phyloP scores from a whole-genome alignment of 2,329 filamentous ascomycete genomes.

The Penicillium aurantiogriseum region DNA sequence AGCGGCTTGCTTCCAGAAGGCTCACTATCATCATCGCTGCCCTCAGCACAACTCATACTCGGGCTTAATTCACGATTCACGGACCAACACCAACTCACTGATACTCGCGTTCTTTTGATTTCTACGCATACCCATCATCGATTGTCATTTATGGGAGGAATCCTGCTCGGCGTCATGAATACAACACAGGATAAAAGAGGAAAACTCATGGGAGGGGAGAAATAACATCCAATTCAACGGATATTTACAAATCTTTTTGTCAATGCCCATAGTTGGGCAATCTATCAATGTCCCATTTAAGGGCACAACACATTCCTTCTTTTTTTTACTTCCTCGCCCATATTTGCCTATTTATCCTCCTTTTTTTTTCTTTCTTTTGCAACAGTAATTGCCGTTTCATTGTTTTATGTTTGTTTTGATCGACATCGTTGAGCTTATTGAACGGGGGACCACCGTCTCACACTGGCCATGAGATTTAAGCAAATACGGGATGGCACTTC shows the following conservation, averaged over 20 bases:
- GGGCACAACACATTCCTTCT: not conserved
- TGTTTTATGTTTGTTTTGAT: not conserved
- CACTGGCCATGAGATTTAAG: not conserved
- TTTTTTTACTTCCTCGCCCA: not conserved
- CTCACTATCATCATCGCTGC: not conserved
- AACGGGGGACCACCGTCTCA: conserved; percentile 7
- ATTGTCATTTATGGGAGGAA: conserved; percentile 17
- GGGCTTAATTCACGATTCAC: conserved; percentile 22
- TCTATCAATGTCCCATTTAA: not conserved
- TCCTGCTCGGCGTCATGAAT: conserved; percentile 21
- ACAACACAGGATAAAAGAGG: conserved; percentile 14
- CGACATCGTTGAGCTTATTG: not conserved
- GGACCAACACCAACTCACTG: conserved; percentile 12
- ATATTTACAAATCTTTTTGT: not conserved
- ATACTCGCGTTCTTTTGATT: conserved; percentile 16
- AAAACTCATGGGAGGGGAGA: conserved; percentile 1
- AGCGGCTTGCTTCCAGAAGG: conserved; percentile 7
- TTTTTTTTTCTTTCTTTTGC: not conserved
- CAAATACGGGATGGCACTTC: not conserved
- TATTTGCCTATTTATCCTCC: not conserved
- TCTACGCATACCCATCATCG: conserved; percentile 29
- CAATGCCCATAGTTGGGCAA: not conserved
- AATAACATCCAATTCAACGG: not conserved
- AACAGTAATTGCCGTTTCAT: not conserved
- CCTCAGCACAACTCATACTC: not conserved